Evolutionary conservation across 306 rosid genomes (phyloP).

Genomic region (Dicorynia guianensis): DNA sequence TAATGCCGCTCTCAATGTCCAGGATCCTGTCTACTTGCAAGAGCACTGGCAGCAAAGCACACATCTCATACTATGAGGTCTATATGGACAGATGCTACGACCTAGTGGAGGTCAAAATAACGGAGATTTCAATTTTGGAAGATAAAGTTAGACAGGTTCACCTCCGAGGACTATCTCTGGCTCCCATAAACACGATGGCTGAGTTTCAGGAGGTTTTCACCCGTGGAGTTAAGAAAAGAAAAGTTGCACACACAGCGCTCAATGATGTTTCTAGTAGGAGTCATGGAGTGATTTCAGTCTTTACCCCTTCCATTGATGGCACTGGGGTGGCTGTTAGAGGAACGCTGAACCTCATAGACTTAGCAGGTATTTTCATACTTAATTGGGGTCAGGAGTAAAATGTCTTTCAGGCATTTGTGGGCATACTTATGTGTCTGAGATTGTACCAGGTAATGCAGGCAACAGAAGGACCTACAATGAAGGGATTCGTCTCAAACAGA

Average conservation of each 20-base stretch:
- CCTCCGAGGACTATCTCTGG: conserved; percentile 77
- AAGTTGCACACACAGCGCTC: conserved; percentile 83
- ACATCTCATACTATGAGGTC: conserved; percentile 88
- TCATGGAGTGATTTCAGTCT: conserved; percentile 86
- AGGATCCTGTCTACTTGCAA: conserved; percentile 64
- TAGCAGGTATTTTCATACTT: conserved; percentile 73
- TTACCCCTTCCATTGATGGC: conserved; percentile 52
- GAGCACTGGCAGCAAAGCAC: conserved; percentile 59
- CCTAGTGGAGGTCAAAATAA: conserved; percentile 76
- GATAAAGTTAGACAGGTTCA: conserved; percentile 90
- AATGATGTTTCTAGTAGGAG: conserved; percentile 96
- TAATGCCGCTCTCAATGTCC: conserved; percentile 82
- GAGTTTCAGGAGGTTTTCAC: conserved; percentile 70
- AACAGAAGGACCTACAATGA: conserved; percentile 89
- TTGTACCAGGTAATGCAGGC: conserved; percentile 86
- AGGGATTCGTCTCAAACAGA: conserved; percentile 95
- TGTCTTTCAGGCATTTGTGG: conserved; percentile 25
- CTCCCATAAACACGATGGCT: conserved; percentile 63
- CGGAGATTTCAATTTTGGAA: conserved; percentile 78
- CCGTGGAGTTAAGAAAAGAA: conserved; percentile 74
- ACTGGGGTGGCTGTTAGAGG: conserved; percentile 54
- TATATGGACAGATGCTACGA: conserved; percentile 91
- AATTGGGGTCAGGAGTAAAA: conserved; percentile 9
- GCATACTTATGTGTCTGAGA: conserved; percentile 20
- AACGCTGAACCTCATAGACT: conserved; percentile 92